These are phyloP conservation scores for Gigaspora rosea DNA, from an alignment of 192 early-diverging fungal species.

Conservation along the genomic window DNA sequence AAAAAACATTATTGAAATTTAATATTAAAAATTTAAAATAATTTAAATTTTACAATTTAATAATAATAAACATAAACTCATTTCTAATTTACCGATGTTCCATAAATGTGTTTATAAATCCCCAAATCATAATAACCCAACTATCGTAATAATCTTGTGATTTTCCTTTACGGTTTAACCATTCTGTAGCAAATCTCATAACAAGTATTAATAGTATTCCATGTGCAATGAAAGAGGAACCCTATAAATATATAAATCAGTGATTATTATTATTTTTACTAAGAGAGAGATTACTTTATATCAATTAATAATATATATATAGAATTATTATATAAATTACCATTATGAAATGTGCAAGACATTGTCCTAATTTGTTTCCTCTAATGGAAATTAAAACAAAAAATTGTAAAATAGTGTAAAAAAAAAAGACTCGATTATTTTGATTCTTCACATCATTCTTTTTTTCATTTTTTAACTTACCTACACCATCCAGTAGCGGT, in stretches of 20 bases:
- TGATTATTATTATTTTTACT: too few relatives aligned
- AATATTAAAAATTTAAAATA: too few relatives aligned
- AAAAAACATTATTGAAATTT: too few relatives aligned
- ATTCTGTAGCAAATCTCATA: conserved; percentile 58
- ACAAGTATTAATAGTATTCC: conserved; percentile 61
- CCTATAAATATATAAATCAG: conserved; percentile 9
- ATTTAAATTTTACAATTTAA: too few relatives aligned
- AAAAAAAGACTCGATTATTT: too few relatives aligned
- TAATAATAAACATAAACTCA: too few relatives aligned
- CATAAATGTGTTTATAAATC: conserved; percentile 70
- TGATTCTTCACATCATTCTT: not conserved
- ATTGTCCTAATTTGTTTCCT: conserved; percentile 53
- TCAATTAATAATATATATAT: too few relatives aligned
- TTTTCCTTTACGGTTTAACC: conserved; percentile 55
- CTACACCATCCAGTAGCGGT: conserved; percentile 63
- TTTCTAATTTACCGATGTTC: conserved; percentile 58
- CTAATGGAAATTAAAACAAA: not conserved
- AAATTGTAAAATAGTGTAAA: not conserved
- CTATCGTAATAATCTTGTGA: conserved; percentile 73
- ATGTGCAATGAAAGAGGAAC: conserved; percentile 68
- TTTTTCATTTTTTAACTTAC: conserved; percentile 27
- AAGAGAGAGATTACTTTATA: too few relatives aligned
- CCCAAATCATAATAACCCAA: conserved; percentile 64
- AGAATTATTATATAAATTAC: too few relatives aligned
- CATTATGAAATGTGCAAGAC: conserved; percentile 74